These are phyloP conservation scores for Ogataea hybrid DNA, from an alignment of 1,139 yeast species.

Conservation along the genomic window DNA sequence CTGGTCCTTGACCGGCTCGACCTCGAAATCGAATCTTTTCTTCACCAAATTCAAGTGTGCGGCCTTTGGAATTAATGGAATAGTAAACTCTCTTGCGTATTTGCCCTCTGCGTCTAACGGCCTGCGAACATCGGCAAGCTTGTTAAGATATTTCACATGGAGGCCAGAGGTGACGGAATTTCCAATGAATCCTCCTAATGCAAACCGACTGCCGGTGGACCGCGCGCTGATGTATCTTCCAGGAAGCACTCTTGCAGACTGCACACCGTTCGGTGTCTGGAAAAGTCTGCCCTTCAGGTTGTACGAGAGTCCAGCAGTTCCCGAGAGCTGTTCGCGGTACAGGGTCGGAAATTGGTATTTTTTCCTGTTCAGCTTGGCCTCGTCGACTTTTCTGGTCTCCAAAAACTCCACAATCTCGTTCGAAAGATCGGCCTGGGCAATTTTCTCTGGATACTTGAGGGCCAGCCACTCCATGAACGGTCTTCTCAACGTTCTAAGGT, in stretches of 20 bases:
- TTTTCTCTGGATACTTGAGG: conserved; percentile 37
- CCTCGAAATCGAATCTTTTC: conserved; percentile 23
- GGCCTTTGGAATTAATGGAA: conserved; percentile 25
- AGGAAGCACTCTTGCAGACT: conserved; percentile 56
- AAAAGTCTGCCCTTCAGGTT: conserved; percentile 66
- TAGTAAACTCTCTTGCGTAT: conserved; percentile 27
- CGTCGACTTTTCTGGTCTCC: conserved; percentile 22
- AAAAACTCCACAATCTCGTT: conserved; percentile 38
- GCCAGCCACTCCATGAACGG: conserved; percentile 43
- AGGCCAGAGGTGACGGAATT: conserved; percentile 21
- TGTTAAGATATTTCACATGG: conserved; percentile 24
- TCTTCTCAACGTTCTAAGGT: conserved; percentile 31
- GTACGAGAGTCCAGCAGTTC: conserved; percentile 75
- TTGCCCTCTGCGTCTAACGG: conserved; percentile 23
- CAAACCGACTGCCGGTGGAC: conserved; percentile 48
- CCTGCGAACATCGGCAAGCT: conserved; percentile 17
- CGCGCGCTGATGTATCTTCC: conserved; percentile 61
- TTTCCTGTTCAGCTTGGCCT: background rate
- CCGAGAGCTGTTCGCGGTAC: conserved; percentile 36
- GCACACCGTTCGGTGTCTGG: conserved; percentile 75
- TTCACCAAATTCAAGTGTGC: conserved; percentile 24
- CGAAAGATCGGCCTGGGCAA: conserved; percentile 34
- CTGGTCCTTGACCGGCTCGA: conserved; percentile 23
- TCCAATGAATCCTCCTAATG: conserved; percentile 74
- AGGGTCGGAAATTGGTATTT: conserved; percentile 20